Percentiles rank a stretch among this genome's conserved stretches.
Evolutionary conservation across 2,329 filamentous ascomycete genomes (phyloP).

Genomic region (Talaromyces sp.): DNA sequence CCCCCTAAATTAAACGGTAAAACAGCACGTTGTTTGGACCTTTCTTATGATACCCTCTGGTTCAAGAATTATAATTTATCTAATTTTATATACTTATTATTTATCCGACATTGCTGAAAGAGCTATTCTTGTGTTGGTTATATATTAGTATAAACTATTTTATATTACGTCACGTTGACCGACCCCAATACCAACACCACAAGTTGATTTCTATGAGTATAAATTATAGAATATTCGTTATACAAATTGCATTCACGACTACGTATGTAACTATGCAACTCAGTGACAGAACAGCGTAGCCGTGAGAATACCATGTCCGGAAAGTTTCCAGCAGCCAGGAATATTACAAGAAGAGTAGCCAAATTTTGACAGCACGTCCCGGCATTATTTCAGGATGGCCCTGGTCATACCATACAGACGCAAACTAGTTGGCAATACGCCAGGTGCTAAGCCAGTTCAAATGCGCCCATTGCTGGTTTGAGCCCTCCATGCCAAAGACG

Average conservation of each 20-base stretch:
- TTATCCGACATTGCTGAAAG: background rate
- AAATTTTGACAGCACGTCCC: background rate
- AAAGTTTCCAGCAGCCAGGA: background rate
- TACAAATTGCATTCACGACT: background rate
- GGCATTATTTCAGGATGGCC: background rate
- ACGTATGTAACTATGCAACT: background rate
- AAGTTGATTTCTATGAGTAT: no score
- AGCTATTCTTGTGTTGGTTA: background rate
- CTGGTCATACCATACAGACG: background rate
- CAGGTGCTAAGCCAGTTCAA: slow-evolving; percentile 90
- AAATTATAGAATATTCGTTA: background rate
- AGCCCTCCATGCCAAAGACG: slow-evolving; percentile 91
- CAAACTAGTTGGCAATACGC: slow-evolving; percentile 65
- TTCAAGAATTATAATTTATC: background rate
- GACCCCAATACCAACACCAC: no score
- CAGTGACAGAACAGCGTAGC: background rate
- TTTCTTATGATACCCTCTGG: background rate
- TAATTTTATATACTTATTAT: background rate
- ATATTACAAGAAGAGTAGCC: background rate
- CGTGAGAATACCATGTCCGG: background rate
- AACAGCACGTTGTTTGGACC: background rate
- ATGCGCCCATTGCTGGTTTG: slow-evolving; percentile 78
- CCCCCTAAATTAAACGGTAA: background rate
- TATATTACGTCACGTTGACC: no score
- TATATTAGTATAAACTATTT: slow-evolving; percentile 5